These are phyloP conservation scores for Trichoderma asperellum DNA, from an alignment of 2,329 filamentous ascomycete species.

Conservation along the genomic window DNA sequence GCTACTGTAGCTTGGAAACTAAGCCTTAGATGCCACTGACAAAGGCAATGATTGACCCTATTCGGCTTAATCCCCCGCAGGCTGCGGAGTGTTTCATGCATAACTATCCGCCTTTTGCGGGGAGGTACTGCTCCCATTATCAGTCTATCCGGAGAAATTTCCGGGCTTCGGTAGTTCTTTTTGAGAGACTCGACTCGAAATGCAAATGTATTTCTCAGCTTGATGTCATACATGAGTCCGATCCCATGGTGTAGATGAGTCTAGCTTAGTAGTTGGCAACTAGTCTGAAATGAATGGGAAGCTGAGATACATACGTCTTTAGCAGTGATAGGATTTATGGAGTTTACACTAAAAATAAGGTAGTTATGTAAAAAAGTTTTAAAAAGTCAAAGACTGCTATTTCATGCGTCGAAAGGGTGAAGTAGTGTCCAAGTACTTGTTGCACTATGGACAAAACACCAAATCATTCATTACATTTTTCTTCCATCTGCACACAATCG, in stretches of 20 bases:
- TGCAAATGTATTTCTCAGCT: neutral
- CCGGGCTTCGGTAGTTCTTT: neutral
- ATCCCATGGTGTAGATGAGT: neutral
- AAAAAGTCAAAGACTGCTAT: neutral
- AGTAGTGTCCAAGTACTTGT: neutral
- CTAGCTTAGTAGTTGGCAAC: neutral
- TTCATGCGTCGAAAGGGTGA: neutral
- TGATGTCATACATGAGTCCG: neutral
- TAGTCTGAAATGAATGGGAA: neutral
- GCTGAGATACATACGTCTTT: neutral
- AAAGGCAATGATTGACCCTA: slow-evolving; percentile 5
- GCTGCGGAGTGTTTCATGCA: neutral
- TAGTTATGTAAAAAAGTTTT: neutral
- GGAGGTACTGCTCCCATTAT: neutral
- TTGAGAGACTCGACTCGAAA: neutral
- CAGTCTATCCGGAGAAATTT: slow-evolving; percentile 10
- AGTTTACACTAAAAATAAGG: neutral
- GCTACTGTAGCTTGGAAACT: neutral
- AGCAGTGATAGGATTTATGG: neutral
- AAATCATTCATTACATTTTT: too few species aligned
- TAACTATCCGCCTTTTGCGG: neutral
- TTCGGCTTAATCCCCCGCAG: neutral
- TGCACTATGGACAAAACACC: too few species aligned
- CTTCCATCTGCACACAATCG: too few species aligned
- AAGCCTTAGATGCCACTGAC: neutral